A percentile compares a stretch with the other conserved stretches of the same genome.
These are phyloP conservation scores for Carallia brachiata DNA, from an alignment of 345 rosid species.

Conservation along the genomic window DNA sequence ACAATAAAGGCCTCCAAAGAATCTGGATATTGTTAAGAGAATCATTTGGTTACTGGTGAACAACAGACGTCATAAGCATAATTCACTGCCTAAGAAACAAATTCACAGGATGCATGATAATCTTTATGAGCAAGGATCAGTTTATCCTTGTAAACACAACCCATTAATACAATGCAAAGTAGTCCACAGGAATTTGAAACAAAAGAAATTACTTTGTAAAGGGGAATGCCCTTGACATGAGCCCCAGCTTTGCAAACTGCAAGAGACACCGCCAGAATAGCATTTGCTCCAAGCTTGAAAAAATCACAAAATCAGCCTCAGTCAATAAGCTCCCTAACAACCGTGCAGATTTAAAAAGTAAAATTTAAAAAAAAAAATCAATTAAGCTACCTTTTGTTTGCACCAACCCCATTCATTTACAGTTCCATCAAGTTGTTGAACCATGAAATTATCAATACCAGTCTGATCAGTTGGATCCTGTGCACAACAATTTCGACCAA, in stretches of 20 bases:
- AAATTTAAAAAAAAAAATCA: neutral
- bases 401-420: slow-evolving; percentile 84
- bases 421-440: slow-evolving; percentile 72
- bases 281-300: slow-evolving; percentile 70
- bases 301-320: neutral
- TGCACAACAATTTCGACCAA: too few species aligned
- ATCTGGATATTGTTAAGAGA: neutral
- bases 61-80: too few species aligned
- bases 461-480: slow-evolving; percentile 63
- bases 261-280: slow-evolving; percentile 69
- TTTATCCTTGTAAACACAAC: neutral
- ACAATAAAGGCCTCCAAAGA: neutral
- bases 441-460: slow-evolving; percentile 56
- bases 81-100: too few species aligned
- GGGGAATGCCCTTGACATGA: slow-evolving; percentile 59
- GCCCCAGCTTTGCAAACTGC: slow-evolving; percentile 77
- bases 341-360: neutral
- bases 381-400: slow-evolving; percentile 55
- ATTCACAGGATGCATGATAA: too few species aligned
- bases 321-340: neutral
- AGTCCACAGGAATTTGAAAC: neutral
- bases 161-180: neutral
- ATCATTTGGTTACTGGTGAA: neutral
- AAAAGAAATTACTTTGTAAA: slow-evolving; percentile 44
- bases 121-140: too few species aligned